Evolutionary conservation across 495 filamentous ascomycete species (phyloP), one percentile per base, ranked within the genome.

Genomic region (Penicillium pulvis): DNA sequence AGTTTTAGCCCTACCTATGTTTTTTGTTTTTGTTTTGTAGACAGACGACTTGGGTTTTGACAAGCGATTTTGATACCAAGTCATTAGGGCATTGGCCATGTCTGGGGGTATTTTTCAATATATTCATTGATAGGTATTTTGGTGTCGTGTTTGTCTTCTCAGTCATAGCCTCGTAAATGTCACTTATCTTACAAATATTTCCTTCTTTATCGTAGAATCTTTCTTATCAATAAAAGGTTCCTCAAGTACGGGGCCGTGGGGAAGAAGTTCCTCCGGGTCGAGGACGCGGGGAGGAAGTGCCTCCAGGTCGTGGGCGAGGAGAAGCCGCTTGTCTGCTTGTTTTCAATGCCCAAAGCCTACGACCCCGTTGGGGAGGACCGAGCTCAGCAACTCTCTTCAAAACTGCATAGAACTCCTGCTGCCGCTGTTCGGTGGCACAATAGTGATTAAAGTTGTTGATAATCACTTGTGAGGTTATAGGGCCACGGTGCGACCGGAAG

Each of bases 361-460:
- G 75, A 28, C 83, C 84, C 24, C 74, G 73, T 9, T 79, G 67
- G 8, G 74, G 74, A 19, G 82, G 81, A 45, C 78, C 79, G 55
- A 90, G 62, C 47, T 53, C 74, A 36, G 86, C 86, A 61, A 89
- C 81, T 55, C 66, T 68, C 66, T 82, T 83, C 58, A 89, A 69
- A 73, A 81, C 82, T 59, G 83, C 81, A 64, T 85, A 82, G 62
- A 89, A 89, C 64, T 87, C 84, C n/a, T 79, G 77, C 26, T 78
- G 82, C 45, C 77, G 75, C 61, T 82, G 73, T 30, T 77, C 66
- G 19, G 79, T 85, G 1, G 72, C 75, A 60, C 84, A 86, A 55
- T 76, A 85, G n/a, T 77, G 78, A 66, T 86, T 84, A 47, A 93
- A 96, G 59, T 95, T 89, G 63, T 93, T 87, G 20, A 95, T 85